phyloP scores from a whole-genome alignment of 1,139 yeast species.

The Blastobotrys ciferrii region DNA sequence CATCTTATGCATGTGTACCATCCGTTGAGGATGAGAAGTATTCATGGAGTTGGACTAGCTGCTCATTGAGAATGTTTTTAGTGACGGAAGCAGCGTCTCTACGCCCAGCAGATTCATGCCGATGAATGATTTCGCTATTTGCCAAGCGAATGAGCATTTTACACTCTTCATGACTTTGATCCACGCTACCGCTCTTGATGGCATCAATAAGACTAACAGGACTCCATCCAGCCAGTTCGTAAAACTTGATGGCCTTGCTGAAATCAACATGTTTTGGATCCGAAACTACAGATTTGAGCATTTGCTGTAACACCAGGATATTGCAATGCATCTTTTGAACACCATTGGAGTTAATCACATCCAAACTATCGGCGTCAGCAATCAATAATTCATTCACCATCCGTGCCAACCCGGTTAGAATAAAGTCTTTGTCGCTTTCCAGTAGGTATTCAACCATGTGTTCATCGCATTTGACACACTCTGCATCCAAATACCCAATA shows the following conservation, averaged over 20 bases:
- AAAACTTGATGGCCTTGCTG: slow-evolving; percentile 55
- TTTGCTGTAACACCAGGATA: slow-evolving; percentile 71
- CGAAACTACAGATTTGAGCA: slow-evolving; percentile 60
- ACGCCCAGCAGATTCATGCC: slow-evolving; percentile 29
- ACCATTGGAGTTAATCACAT: slow-evolving; percentile 61
- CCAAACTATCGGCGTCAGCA: slow-evolving; percentile 56
- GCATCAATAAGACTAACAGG: slow-evolving; percentile 27
- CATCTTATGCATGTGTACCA: not conserved
- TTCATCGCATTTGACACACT: slow-evolving; percentile 52
- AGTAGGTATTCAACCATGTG: slow-evolving; percentile 33
- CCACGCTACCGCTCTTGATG: slow-evolving; percentile 22
- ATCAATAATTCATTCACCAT: slow-evolving; percentile 59
- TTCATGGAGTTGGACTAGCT: slow-evolving; percentile 26
- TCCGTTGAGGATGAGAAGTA: slow-evolving; percentile 24
- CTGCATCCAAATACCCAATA: slow-evolving; percentile 59
- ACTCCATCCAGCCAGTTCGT: slow-evolving; percentile 47
- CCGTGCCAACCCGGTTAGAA: slow-evolving; percentile 52
- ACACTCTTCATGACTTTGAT: slow-evolving; percentile 28
- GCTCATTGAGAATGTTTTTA: slow-evolving; percentile 25
- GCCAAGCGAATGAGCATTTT: slow-evolving; percentile 30
- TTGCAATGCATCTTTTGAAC: slow-evolving; percentile 65
- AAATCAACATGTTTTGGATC: slow-evolving; percentile 63
- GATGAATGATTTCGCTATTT: slow-evolving; percentile 27
- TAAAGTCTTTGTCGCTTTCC: slow-evolving; percentile 33
- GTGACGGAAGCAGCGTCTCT: slow-evolving; percentile 31